phyloP scores from a whole-genome alignment of 2,329 filamentous ascomycete genomes.

The Metarhizium humberi region DNA sequence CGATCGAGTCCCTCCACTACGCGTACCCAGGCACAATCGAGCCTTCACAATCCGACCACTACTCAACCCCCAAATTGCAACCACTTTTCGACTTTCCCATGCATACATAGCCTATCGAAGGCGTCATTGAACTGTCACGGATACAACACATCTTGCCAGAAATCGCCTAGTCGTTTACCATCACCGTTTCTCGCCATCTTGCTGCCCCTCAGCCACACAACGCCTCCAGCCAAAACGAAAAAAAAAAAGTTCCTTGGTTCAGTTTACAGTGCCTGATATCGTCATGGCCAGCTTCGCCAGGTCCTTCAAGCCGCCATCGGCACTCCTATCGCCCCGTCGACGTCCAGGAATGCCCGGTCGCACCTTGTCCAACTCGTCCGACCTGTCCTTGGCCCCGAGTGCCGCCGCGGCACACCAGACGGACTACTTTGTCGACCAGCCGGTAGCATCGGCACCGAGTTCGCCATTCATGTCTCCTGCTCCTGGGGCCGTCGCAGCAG shows the following conservation, averaged over 20 bases:
- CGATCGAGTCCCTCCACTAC: not conserved
- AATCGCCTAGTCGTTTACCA: not conserved
- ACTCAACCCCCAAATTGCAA: not conserved
- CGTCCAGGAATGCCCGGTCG: constrained; percentile 34
- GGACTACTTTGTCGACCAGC: constrained; percentile 20
- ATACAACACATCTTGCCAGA: not conserved
- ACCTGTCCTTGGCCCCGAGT: constrained; percentile 26
- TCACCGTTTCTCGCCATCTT: not conserved
- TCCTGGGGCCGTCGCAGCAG: constrained; percentile 3
- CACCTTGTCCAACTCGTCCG: constrained; percentile 37
- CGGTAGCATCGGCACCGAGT: constrained; percentile 16
- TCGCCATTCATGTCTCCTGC: constrained; percentile 15
- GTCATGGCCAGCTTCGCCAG: constrained; percentile 40
- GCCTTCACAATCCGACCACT: not conserved
- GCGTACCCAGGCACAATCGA: not conserved
- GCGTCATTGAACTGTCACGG: constrained; percentile 2
- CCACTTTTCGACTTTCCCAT: not conserved
- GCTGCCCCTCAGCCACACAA: not conserved
- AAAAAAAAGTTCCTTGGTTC: not conserved
- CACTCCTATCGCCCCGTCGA: constrained; percentile 32
- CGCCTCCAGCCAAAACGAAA: not conserved
- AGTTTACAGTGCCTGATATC: not conserved
- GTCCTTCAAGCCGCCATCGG: constrained; percentile 37
- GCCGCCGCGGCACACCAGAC: constrained; percentile 11
- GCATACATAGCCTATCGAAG: not conserved